These are phyloP conservation scores for Hypoxylon lienhwacheense DNA, from an alignment of 495 filamentous ascomycete genomes.

Conservation along the genomic window DNA sequence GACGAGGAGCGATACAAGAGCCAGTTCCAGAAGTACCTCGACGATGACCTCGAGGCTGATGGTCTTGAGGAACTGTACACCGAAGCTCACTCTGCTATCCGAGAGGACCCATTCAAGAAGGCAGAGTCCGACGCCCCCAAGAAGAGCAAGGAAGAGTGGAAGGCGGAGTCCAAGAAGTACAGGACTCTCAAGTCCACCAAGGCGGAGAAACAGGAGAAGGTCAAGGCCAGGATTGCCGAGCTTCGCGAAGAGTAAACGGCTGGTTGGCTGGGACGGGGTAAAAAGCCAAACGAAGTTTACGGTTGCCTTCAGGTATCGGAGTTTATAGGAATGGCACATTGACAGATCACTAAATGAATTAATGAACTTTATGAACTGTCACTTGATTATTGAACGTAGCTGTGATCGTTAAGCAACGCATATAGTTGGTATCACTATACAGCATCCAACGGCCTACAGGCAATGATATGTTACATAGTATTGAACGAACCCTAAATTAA, in stretches of 20 bases:
- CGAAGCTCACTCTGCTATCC: slow-evolving; percentile 95
- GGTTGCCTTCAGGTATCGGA: slow-evolving; percentile 41
- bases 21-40: slow-evolving; percentile 96
- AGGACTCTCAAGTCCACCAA: slow-evolving; percentile 71
- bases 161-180: slow-evolving; percentile 93
- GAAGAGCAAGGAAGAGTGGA: slow-evolving; percentile 97
- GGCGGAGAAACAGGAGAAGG: slow-evolving; percentile 73
- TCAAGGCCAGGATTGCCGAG: slow-evolving; percentile 87
- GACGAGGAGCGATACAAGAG: slow-evolving; percentile 99
- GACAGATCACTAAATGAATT: slow-evolving; percentile 37
- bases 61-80: slow-evolving; percentile 95
- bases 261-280: slow-evolving; percentile 29
- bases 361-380: slow-evolving; percentile 41
- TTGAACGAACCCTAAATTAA: no score
- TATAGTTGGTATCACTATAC: neutral
- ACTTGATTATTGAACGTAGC: slow-evolving; percentile 21
- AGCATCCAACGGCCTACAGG: no score
- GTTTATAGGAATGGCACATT: slow-evolving; percentile 40
- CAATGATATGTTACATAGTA: no score
- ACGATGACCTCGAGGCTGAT: slow-evolving; percentile 94
- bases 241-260: slow-evolving; percentile 53
- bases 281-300: slow-evolving; percentile 36
- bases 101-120: slow-evolving; percentile 97
- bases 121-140: slow-evolving; percentile 72
- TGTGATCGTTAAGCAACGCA: neutral